These are phyloP conservation scores for Blepharisma japonicum DNA, from an alignment of 73 alveolate genomes.

Conservation along the genomic window DNA sequence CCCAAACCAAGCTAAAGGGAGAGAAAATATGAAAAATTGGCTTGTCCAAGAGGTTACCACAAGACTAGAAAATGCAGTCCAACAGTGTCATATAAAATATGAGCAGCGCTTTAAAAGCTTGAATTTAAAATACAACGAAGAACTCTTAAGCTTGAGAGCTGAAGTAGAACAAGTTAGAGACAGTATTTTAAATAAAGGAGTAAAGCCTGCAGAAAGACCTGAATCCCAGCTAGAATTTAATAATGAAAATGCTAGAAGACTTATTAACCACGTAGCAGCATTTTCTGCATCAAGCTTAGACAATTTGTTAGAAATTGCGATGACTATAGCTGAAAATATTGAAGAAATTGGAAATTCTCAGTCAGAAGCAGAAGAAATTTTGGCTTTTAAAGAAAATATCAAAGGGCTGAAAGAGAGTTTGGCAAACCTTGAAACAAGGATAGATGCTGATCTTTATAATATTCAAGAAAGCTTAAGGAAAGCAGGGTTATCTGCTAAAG, in stretches of 20 bases:
- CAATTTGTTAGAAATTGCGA: neutral
- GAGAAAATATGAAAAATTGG: neutral
- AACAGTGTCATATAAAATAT: neutral
- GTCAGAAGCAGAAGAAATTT: neutral
- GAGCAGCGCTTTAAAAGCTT: neutral
- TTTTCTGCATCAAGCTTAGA: neutral
- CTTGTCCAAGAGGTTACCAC: neutral
- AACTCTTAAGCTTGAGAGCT: neutral
- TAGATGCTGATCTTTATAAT: neutral
- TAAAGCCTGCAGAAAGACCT: neutral
- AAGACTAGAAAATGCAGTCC: neutral
- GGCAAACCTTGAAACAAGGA: neutral
- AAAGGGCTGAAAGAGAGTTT: neutral
- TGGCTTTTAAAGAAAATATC: neutral
- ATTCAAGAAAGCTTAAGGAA: neutral
- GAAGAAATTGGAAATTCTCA: neutral
- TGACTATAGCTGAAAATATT: neutral
- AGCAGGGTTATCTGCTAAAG: neutral
- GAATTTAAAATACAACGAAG: neutral
- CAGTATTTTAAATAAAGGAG: neutral
- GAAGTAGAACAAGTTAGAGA: neutral
- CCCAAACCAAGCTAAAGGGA: neutral
- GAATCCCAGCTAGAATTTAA: neutral
- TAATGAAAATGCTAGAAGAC: neutral
- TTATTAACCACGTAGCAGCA: neutral